Evolutionary conservation across 208 protist species (phyloP).

Genomic region (Trichomonas gallinae): DNA sequence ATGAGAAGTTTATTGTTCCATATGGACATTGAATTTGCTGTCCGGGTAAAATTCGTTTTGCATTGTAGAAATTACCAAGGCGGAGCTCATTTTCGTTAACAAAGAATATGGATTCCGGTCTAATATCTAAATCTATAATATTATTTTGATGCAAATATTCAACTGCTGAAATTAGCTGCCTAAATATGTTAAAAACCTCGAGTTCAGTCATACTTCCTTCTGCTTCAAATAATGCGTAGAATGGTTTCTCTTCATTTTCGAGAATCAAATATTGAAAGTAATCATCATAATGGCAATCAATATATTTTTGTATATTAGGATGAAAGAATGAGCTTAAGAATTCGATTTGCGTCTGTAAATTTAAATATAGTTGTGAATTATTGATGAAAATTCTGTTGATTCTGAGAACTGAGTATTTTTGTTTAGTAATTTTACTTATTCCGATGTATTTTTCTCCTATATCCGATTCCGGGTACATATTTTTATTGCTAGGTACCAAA

Average conservation of each 20-base stretch:
- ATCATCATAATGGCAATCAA: neutral
- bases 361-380: neutral
- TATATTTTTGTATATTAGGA: neutral
- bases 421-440: neutral
- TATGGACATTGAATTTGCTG: neutral
- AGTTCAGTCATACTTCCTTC: neutral
- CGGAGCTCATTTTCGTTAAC: neutral
- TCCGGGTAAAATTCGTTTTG: neutral
- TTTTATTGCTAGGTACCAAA: neutral
- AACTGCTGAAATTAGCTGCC: neutral
- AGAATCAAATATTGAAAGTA: neutral
- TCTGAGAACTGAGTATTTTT: neutral
- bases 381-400: neutral
- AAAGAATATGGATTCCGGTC: neutral
- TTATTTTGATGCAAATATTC: neutral
- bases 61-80: neutral
- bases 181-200: neutral
- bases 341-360: neutral
- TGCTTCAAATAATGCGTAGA: neutral
- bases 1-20: neutral
- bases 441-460: neutral
- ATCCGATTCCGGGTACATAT: neutral
- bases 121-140: neutral
- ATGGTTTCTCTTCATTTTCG: neutral
- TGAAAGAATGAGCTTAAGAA: neutral